Conservation (phyloP, 768 basidiomycete genomes). For the Cystofilobasidium ferigula region DNA sequence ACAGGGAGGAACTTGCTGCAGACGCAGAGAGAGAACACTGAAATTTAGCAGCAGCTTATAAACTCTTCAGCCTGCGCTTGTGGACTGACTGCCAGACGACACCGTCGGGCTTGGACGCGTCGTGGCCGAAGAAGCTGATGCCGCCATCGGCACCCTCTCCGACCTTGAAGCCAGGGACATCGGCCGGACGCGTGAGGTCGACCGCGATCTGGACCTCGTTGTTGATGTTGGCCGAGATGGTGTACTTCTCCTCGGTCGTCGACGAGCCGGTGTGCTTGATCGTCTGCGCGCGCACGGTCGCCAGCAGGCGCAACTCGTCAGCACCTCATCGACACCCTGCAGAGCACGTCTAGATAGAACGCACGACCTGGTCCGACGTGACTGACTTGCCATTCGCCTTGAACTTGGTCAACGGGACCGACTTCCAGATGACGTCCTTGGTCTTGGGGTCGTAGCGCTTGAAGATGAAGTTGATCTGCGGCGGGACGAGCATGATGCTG, state of each 20-base stretch:
- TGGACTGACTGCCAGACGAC: slow-evolving; percentile 38
- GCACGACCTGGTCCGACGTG: slow-evolving; percentile 36
- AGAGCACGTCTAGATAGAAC: slow-evolving; percentile 54
- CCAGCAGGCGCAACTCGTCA: slow-evolving; percentile 1
- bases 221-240: slow-evolving; percentile 64
- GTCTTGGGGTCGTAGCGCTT: slow-evolving; percentile 72
- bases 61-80: too few species aligned
- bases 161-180: slow-evolving; percentile 78
- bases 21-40: neutral
- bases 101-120: slow-evolving; percentile 31
- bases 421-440: slow-evolving; percentile 68
- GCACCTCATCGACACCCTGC: slow-evolving; percentile 44
- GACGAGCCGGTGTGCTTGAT: slow-evolving; percentile 42
- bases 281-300: slow-evolving; percentile 31
- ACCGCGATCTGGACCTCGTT: slow-evolving; percentile 68
- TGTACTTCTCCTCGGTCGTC: slow-evolving; percentile 56
- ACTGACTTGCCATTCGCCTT: slow-evolving; percentile 30
- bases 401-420: slow-evolving; percentile 50
- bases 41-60: neutral
- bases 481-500: slow-evolving; percentile 67
- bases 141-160: slow-evolving; percentile 82
- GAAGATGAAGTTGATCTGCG: slow-evolving; percentile 87
- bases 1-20: slow-evolving; percentile 73
- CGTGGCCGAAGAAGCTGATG: slow-evolving; percentile 66
- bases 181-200: slow-evolving; percentile 55